phyloP scores from a whole-genome alignment of 2,329 filamentous ascomycete species.

The Xenoacremonium recifei region DNA sequence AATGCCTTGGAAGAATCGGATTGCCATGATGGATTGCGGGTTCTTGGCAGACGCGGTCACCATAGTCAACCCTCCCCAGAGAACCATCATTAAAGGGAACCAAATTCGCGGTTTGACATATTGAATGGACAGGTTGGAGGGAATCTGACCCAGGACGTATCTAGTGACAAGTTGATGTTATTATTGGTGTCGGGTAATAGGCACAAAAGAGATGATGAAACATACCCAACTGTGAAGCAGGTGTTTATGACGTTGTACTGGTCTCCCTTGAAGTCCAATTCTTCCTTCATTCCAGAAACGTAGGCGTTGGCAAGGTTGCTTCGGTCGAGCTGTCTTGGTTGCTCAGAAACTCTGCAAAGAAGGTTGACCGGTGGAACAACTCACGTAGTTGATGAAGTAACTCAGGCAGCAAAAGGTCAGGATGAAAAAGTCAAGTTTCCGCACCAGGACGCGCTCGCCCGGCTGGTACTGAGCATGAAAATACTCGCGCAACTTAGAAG shows the following conservation, averaged over 20 bases:
- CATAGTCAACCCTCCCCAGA: slow-evolving; percentile 66
- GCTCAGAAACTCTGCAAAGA: background rate
- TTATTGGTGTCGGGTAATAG: no score
- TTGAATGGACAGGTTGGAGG: slow-evolving; percentile 60
- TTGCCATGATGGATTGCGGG: slow-evolving; percentile 36
- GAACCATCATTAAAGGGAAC: slow-evolving; percentile 61
- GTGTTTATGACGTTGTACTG: slow-evolving; percentile 38
- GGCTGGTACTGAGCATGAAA: slow-evolving; percentile 34
- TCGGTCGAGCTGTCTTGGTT: slow-evolving; percentile 37
- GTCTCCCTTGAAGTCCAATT: slow-evolving; percentile 45
- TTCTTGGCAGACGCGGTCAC: slow-evolving; percentile 39
- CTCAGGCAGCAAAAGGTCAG: slow-evolving; percentile 61
- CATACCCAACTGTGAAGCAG: slow-evolving; percentile 37
- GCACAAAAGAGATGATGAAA: background rate
- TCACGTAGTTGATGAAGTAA: slow-evolving; percentile 54
- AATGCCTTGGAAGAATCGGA: slow-evolving; percentile 39
- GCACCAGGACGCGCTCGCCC: slow-evolving; percentile 45
- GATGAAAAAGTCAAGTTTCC: slow-evolving; percentile 64
- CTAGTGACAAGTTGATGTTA: slow-evolving; percentile 10
- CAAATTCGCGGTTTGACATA: slow-evolving; percentile 62
- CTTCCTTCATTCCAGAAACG: slow-evolving; percentile 47
- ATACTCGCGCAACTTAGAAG: slow-evolving; percentile 29
- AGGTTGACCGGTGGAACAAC: slow-evolving; percentile 20
- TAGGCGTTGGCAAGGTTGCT: slow-evolving; percentile 38
- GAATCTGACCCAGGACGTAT: slow-evolving; percentile 57